These are phyloP conservation scores for Tolypocladium ovalisporum DNA, from an alignment of 2,329 filamentous ascomycete species.

Conservation along the genomic window DNA sequence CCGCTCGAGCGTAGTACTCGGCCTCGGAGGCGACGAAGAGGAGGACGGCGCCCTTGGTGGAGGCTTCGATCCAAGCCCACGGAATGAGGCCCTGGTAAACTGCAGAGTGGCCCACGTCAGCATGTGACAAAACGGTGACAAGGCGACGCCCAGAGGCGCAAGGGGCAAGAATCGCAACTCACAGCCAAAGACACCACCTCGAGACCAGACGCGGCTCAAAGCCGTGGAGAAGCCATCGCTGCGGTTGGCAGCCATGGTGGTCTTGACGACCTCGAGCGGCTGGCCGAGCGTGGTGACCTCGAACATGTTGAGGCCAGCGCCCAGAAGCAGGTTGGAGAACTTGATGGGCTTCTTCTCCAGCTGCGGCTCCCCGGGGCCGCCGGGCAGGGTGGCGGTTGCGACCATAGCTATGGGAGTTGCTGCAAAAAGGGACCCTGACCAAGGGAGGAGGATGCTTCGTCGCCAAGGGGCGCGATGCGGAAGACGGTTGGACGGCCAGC, in stretches of 20 bases:
- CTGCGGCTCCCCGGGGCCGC: slow-evolving; percentile 34
- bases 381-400: slow-evolving; percentile 43
- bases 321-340: slow-evolving; percentile 96
- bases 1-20: slow-evolving; percentile 81
- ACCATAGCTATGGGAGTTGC: slow-evolving; percentile 49
- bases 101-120: slow-evolving; percentile 25
- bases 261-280: slow-evolving; percentile 98
- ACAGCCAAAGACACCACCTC: slow-evolving; percentile 92
- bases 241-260: slow-evolving; percentile 97
- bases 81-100: slow-evolving; percentile 99
- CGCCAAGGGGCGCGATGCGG: slow-evolving; percentile 34
- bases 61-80: slow-evolving; percentile 99
- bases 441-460: slow-evolving; percentile 91
- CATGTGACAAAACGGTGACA: slow-evolving; percentile 1
- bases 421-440: slow-evolving; percentile 76
- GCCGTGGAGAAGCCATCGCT: slow-evolving; percentile 74
- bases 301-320: slow-evolving; percentile 91
- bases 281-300: slow-evolving; percentile 61
- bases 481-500: slow-evolving; percentile 9
- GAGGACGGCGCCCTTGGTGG: slow-evolving; percentile 96
- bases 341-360: slow-evolving; percentile 99
- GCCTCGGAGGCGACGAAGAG: slow-evolving; percentile 98
- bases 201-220: slow-evolving; percentile 80
- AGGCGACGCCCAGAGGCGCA: not conserved
- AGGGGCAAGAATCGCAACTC: slow-evolving; percentile 30